Evolutionary conservation across 768 basidiomycete species (phyloP), one percentile per base, ranked within the genome.

Genomic region (Amanita pallidorosea): DNA sequence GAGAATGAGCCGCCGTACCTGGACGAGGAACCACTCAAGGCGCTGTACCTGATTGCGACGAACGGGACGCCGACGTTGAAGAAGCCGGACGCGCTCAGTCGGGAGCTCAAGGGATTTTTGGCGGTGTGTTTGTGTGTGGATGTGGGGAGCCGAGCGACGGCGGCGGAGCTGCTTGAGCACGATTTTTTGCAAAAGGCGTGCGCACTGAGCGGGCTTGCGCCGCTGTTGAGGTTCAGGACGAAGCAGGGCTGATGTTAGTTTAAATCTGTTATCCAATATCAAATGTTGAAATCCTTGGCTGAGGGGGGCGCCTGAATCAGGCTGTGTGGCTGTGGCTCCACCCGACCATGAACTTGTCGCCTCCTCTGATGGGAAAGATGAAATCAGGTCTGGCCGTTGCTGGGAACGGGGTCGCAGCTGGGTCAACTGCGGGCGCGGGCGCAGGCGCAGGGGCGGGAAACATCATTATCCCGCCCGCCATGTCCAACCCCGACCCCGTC

Each of bases 111-210:
- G 73, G 82, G 83, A 58, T 99, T 98, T 72, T 70, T 99, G 60
- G 94, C 92, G 49, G 94, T 96, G n/a, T 98, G 96, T 69, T 65
- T 98, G 17, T 98, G 95, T 60, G 96, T 98, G 23, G 96, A 99
- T 65, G 95, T 97, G 45, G 78, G 81, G 59, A 94, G 90, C 61
- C 75, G 95, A 36, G 94, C 94, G 45, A 95, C 89, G 3, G 91
- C 88, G 53, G 80, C 78, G 54, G 91, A 94, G 70, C 65, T 94
- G 55, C 68, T 95, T 2, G 80, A 85, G 94, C 94, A 98, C 63
- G 93, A 95, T 7, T 98, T 98, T 69, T 65, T 98, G 70, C 79
- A 78, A 70, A 91, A 92, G 69, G 80, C 94, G 1, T 97, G 95
- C 63, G 75, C 83, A 0, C 65, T 85, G 1, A 77, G 83, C 0